Base-by-base conservation (phyloP, 2,329 filamentous ascomycete species). In the Beauveria caledonica region DNA sequence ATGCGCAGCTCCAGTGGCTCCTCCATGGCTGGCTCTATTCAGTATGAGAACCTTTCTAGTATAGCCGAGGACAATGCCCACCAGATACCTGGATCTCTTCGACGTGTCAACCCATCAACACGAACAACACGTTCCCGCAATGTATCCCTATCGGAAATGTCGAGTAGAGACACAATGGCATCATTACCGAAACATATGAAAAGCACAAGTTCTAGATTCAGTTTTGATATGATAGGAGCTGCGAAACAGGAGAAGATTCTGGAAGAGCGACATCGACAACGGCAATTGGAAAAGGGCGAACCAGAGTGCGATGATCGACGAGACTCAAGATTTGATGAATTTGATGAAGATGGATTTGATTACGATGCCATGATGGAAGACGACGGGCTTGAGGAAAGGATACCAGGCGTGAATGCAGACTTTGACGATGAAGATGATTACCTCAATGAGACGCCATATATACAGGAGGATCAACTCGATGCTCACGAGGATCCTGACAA, bases 181-280 rank as follows among this genome's bases (percentile, higher is more conserved):
- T 77, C 80, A 1, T 63, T 86, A 39, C 85, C 84, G 2, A 81
- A 75, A 62, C 84, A 87, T 63, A 87, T 87, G 84, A 87, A 86
- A 72, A 92, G 88, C 69, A 89, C 86, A 11, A 89, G 89, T 0
- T 91, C 88, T 0, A 79, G 89, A 15, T 92, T 93, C 69, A 92
- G 89, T 67, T 93, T 93, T 67, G 89, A 92, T 67, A 89, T 92
- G 78, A 82, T 86, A 17, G 87, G 86, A 5, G 84, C 84, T 6
- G 87, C 87, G 15, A 81, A 83, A 62, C 80, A 86, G 66, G 85
- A 87, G 71, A 87, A 86, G 70, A 70, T 88, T 42, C 75, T 92
- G 45, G 90, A 91, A 70, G 89, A 90, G 66, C 82, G 85, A 52
- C 88, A 91, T 70, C 79, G 86, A 17, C 82, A 88, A 64, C 83